Conservation (phyloP, 2,329 filamentous ascomycete genomes). For the Ilyonectria destructans region DNA sequence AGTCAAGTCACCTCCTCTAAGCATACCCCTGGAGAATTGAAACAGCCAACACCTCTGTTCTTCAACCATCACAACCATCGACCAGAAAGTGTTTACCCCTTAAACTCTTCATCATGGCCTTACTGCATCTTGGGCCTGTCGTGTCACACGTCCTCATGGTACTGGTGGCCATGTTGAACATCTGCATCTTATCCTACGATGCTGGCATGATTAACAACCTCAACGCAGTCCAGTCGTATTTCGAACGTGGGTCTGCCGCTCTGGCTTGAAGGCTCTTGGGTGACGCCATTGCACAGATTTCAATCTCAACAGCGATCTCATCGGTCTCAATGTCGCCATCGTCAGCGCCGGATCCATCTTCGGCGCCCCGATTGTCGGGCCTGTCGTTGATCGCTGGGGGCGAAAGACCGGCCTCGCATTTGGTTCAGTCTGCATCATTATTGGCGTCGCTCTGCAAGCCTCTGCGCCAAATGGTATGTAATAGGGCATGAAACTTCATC, state of each 20-base stretch:
- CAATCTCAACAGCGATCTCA: slow-evolving; percentile 23
- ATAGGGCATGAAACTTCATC: no score
- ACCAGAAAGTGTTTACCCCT: no score
- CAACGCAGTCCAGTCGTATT: slow-evolving; percentile 25
- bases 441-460: slow-evolving; percentile 28
- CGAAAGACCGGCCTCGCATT: slow-evolving; percentile 24
- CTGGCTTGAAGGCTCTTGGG: background rate
- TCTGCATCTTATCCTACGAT: slow-evolving; percentile 32
- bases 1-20: no score
- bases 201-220: slow-evolving; percentile 33
- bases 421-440: slow-evolving; percentile 28
- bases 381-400: slow-evolving; percentile 29
- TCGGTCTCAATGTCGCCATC: slow-evolving; percentile 31
- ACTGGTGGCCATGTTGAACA: slow-evolving; percentile 25
- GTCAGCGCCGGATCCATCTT: slow-evolving; percentile 27
- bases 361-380: slow-evolving; percentile 27
- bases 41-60: no score
- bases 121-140: no score
- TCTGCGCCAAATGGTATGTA: slow-evolving; percentile 18
- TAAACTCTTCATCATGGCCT: no score
- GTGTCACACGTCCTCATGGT: no score
- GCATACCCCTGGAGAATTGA: no score
- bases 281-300: slow-evolving; percentile 24
- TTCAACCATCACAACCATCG: no score
- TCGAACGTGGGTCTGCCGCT: slow-evolving; percentile 13